phyloP scores from a whole-genome alignment of 306 rosid genomes.

The Senna siamea region DNA sequence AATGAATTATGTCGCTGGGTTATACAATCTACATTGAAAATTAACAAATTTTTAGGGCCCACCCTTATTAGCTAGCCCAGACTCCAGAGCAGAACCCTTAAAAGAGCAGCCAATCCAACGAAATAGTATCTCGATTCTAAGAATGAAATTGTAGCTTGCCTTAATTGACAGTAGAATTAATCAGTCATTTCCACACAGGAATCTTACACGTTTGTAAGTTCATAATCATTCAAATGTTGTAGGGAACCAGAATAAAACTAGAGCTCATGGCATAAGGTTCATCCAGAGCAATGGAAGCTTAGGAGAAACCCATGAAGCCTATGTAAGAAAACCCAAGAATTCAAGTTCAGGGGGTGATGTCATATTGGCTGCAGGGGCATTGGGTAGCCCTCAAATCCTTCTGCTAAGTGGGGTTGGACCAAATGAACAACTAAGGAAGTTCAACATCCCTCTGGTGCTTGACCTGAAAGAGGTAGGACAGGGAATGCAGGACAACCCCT shows the following conservation, averaged over 20 bases:
- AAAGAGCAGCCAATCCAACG: no score
- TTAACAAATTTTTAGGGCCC: no score
- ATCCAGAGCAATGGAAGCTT: slow-evolving; percentile 59
- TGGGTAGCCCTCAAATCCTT: slow-evolving; percentile 79
- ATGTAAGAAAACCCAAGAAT: slow-evolving; percentile 48
- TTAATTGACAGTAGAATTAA: not conserved
- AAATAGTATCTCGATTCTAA: no score
- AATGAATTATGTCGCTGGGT: no score
- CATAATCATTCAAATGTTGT: slow-evolving; percentile 32
- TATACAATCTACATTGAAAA: no score
- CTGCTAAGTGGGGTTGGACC: slow-evolving; percentile 78
- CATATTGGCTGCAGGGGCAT: slow-evolving; percentile 73
- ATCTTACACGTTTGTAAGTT: not conserved
- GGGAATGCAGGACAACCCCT: slow-evolving; percentile 79
- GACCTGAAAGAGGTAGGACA: slow-evolving; percentile 59
- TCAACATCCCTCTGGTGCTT: slow-evolving; percentile 48
- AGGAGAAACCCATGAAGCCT: slow-evolving; percentile 49
- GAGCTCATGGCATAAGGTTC: slow-evolving; percentile 64
- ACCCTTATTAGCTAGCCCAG: no score
- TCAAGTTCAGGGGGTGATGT: slow-evolving; percentile 65
- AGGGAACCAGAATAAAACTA: slow-evolving; percentile 53
- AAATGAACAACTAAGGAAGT: slow-evolving; percentile 50
- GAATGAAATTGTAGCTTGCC: no score
- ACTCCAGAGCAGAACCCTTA: no score
- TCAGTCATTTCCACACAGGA: not conserved